A percentile compares a stretch with the other conserved stretches of the same genome.
Conservation (phyloP, 306 rosid genomes). For the Dalbergia cultrata region DNA sequence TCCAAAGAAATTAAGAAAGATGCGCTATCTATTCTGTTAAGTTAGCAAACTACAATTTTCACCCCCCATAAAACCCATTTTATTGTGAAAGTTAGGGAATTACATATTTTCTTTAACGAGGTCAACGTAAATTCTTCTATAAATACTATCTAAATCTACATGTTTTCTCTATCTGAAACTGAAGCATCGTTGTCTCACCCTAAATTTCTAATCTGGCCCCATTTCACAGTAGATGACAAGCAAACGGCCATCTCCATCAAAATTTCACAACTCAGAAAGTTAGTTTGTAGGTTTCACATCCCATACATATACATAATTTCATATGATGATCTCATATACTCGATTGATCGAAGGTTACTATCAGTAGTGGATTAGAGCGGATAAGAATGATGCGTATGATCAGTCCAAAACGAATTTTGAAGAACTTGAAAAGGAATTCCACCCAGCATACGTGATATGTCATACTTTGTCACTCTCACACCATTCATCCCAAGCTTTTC, state of each 20-base stretch:
- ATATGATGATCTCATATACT: neutral
- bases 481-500: slow-evolving; percentile 22
- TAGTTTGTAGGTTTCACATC: neutral
- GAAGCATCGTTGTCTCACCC: too few species aligned
- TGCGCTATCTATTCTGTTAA: too few species aligned
- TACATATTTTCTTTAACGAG: too few species aligned
- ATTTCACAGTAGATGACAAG: too few species aligned
- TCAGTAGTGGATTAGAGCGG: slow-evolving; percentile 17
- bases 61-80: too few species aligned
- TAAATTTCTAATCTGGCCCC: too few species aligned
- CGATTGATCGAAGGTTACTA: slow-evolving; percentile 1
- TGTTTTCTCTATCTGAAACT: too few species aligned
- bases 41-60: too few species aligned
- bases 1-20: too few species aligned
- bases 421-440: slow-evolving; percentile 38
- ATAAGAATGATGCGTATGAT: slow-evolving; percentile 40
- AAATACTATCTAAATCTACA: too few species aligned
- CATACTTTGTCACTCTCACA: slow-evolving; percentile 21
- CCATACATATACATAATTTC: neutral
- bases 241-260: neutral
- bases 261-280: neutral
- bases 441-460: neutral
- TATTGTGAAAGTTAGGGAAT: too few species aligned
- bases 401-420: slow-evolving; percentile 12
- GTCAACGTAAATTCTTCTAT: too few species aligned